phyloP scores from a whole-genome alignment of 768 basidiomycete genomes.

The Kwoniella bestiolae region DNA sequence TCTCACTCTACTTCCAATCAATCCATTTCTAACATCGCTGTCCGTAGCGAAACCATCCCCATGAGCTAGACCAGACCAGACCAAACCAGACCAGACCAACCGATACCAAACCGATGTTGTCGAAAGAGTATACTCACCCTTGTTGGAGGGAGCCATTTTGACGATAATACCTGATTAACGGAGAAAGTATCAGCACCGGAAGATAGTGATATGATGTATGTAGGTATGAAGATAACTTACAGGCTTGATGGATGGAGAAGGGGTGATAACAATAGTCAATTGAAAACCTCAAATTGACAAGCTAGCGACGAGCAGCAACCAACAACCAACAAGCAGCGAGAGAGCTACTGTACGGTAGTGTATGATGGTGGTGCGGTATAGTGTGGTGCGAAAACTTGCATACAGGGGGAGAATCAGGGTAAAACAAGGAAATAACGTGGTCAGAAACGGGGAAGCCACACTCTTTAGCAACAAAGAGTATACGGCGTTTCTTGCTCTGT shows the following conservation, averaged over 20 bases:
- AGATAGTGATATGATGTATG: not conserved
- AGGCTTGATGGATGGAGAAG: constrained; percentile 30
- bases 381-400: not conserved
- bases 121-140: constrained; percentile 31
- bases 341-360: not conserved
- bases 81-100: not conserved
- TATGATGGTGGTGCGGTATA: not conserved
- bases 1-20: not conserved
- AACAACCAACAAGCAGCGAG: not conserved
- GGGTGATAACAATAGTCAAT: not conserved
- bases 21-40: not conserved
- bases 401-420: not conserved
- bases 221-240: constrained; percentile 20
- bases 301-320: not conserved
- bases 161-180: constrained; percentile 14
- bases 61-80: constrained; percentile 1
- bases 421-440: not conserved
- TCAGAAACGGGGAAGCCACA: constrained; percentile 9
- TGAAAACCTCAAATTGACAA: constrained; percentile 27
- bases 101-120: not conserved
- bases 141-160: constrained; percentile 40
- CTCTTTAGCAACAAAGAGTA: not conserved
- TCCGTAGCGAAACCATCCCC: not conserved
- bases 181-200: not conserved
- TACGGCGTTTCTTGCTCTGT: not conserved